Percentiles rank a stretch among this genome's conserved stretches.
phyloP scores from a whole-genome alignment of 768 basidiomycete genomes.

The Hortiboletus campestris region DNA sequence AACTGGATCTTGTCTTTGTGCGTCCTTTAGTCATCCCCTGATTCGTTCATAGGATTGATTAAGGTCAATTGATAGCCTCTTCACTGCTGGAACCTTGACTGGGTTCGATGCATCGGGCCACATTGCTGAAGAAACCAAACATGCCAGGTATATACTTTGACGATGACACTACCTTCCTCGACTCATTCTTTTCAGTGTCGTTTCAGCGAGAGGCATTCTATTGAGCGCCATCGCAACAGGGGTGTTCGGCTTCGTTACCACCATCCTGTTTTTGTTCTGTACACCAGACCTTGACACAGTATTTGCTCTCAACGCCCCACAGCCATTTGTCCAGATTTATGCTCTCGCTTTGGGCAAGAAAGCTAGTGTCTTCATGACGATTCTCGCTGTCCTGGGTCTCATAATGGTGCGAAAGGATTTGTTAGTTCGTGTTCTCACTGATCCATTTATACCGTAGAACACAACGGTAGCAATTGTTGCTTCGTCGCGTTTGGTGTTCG shows the following conservation, averaged over 20 bases:
- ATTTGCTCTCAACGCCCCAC: conserved; percentile 77
- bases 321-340: conserved; percentile 90
- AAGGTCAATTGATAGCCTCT: conserved; percentile 64
- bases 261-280: conserved; percentile 83
- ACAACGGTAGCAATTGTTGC: conserved; percentile 88
- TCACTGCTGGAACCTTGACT: conserved; percentile 83
- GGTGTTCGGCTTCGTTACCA: conserved; percentile 71
- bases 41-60: neutral
- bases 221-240: conserved; percentile 76
- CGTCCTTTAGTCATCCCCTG: conserved; percentile 18
- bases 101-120: conserved; percentile 91
- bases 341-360: conserved; percentile 78
- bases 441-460: conserved; percentile 46
- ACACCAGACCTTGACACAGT: conserved; percentile 74
- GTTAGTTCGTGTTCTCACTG: neutral
- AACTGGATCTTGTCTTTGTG: conserved; percentile 91
- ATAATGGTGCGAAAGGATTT: conserved; percentile 57
- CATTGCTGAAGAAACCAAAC: conserved; percentile 85
- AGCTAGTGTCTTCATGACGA: conserved; percentile 83
- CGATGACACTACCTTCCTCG: neutral
- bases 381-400: conserved; percentile 79
- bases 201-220: conserved; percentile 82
- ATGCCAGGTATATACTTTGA: conserved; percentile 51
- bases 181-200: conserved; percentile 45
- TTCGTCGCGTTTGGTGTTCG: conserved; percentile 84